Base-by-base conservation (phyloP, 2,329 filamentous ascomycete genomes). In the Fusarium denticulatum region DNA sequence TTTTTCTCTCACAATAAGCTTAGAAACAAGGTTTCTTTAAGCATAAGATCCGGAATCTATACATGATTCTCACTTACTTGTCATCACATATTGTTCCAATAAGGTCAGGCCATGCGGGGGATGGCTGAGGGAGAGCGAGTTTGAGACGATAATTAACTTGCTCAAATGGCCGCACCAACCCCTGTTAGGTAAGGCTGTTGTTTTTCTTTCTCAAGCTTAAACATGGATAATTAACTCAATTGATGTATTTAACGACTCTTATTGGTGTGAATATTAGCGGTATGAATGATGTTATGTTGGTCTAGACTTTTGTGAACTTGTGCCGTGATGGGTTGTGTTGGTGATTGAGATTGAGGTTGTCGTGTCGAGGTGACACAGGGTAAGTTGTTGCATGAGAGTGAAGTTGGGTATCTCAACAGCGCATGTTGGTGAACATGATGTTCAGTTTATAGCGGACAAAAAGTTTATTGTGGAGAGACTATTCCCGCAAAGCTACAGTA, bases 151-250 rank as follows among this genome's bases (percentile, higher is more conserved):
- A 69, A 74, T 77, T 82, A 83, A 83, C 82, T 83, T 83, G 82
- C 82, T 83, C 82, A 83, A 83, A 83, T 80, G 74, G 70, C 75
- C 82, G 80, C 82, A 82, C 47, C 34, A 60, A 73, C 59, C 67
- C 74, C 68, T 73, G 67, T 47, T 47, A 52, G 63, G 36, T 26
- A 57, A 52, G 11, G 45, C 42, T 32, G 24, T 32, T 28, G 37
- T 42, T 20, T 47, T 36, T 36, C n/a, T 34, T 57, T 50, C 6
- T 32, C 40, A 32, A 37, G 24, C 32, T 52, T 55, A 36, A 63
- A 32, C 18, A 47, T 50, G 30, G 50, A 32, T 18, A 22, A 59
- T 14, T 46, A 37, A 45, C 47, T 63, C 28, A 36, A n/a, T 42
- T 39, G 16, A 46, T 30, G 16, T n/a, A 11, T 24, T n/a, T 22